Percentiles rank a stretch among this genome's conserved stretches.
phyloP scores from a whole-genome alignment of 2,329 filamentous ascomycete genomes.

The Pseudocercospora crystallina region DNA sequence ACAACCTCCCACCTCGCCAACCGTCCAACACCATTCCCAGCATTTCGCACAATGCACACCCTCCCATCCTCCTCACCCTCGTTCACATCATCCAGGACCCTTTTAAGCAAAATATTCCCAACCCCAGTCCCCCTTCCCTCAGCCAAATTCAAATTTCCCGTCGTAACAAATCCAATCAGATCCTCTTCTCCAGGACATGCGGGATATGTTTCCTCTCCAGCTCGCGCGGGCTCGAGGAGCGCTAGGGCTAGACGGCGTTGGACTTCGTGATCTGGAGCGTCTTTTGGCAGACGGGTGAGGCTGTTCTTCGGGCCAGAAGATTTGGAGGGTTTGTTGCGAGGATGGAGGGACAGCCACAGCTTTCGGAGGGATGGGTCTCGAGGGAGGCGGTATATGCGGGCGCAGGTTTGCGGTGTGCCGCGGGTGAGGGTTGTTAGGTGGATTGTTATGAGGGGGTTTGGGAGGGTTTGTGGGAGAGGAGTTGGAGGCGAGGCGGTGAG shows the following conservation, averaged over 20 bases:
- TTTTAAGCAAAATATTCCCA: slow-evolving; percentile 65
- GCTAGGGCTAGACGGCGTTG: slow-evolving; percentile 42
- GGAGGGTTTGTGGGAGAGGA: slow-evolving; percentile 28
- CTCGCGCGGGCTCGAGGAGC: slow-evolving; percentile 44
- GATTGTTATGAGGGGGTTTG: slow-evolving; percentile 56
- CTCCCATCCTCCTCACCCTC: slow-evolving; percentile 45
- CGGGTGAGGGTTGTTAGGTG: slow-evolving; percentile 66
- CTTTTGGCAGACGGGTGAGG: slow-evolving; percentile 30
- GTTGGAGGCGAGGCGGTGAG: slow-evolving; percentile 6
- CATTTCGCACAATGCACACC: slow-evolving; percentile 77
- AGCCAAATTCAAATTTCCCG: slow-evolving; percentile 77
- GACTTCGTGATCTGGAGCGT: slow-evolving; percentile 47
- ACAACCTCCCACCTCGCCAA: slow-evolving; percentile 74
- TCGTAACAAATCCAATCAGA: slow-evolving; percentile 86
- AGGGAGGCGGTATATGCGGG: slow-evolving; percentile 87
- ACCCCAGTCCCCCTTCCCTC: slow-evolving; percentile 75
- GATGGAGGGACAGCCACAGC: slow-evolving; percentile 68
- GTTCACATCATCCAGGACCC: slow-evolving; percentile 49
- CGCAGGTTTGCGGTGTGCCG: slow-evolving; percentile 69
- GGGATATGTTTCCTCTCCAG: slow-evolving; percentile 51
- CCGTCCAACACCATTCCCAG: slow-evolving; percentile 75
- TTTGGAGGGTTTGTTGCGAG: slow-evolving; percentile 24
- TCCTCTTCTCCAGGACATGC: slow-evolving; percentile 71
- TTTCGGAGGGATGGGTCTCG: slow-evolving; percentile 52
- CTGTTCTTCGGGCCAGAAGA: slow-evolving; percentile 30